Percentiles rank a stretch among this genome's conserved stretches.
These are phyloP conservation scores for Cairneyella variabilis DNA, from an alignment of 495 filamentous ascomycete species.

Conservation along the genomic window DNA sequence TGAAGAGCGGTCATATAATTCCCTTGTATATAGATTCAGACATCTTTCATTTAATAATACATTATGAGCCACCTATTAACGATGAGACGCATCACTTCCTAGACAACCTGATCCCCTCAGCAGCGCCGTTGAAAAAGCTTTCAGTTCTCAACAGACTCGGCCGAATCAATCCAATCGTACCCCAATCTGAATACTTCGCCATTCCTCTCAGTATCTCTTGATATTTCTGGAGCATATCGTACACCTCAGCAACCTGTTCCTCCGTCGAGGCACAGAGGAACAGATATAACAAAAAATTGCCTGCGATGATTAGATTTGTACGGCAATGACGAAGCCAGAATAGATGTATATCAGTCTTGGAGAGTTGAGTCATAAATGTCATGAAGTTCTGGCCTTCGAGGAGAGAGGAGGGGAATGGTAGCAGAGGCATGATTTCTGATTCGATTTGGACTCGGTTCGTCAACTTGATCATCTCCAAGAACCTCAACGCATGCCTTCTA, in stretches of 20 bases:
- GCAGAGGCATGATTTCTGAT: slow-evolving; percentile 14
- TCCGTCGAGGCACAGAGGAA: slow-evolving; percentile 24
- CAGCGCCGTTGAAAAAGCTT: slow-evolving; percentile 13
- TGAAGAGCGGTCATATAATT: neutral
- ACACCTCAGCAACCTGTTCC: slow-evolving; percentile 15
- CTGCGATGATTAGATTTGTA: slow-evolving; percentile 19
- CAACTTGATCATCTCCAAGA: slow-evolving; percentile 10
- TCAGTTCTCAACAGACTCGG: slow-evolving; percentile 12
- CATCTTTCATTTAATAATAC: neutral
- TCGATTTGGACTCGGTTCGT: slow-evolving; percentile 15
- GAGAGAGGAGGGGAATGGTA: slow-evolving; percentile 13
- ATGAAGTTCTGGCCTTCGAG: slow-evolving; percentile 15
- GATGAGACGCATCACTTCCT: neutral
- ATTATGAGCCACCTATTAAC: too few species aligned
- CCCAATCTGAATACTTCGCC: slow-evolving; percentile 9
- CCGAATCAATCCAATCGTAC: slow-evolving; percentile 10
- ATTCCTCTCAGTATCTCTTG: slow-evolving; percentile 7
- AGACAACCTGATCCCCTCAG: slow-evolving; percentile 1
- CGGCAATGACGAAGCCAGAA: slow-evolving; percentile 22
- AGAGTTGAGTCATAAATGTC: slow-evolving; percentile 8
- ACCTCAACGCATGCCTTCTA: neutral
- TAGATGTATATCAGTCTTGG: slow-evolving; percentile 6
- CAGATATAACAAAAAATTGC: slow-evolving; percentile 27
- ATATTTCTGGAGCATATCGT: slow-evolving; percentile 22
- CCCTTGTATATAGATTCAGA: neutral